phyloP scores from a whole-genome alignment of 768 basidiomycete genomes.

The Amylocystis lapponica region DNA sequence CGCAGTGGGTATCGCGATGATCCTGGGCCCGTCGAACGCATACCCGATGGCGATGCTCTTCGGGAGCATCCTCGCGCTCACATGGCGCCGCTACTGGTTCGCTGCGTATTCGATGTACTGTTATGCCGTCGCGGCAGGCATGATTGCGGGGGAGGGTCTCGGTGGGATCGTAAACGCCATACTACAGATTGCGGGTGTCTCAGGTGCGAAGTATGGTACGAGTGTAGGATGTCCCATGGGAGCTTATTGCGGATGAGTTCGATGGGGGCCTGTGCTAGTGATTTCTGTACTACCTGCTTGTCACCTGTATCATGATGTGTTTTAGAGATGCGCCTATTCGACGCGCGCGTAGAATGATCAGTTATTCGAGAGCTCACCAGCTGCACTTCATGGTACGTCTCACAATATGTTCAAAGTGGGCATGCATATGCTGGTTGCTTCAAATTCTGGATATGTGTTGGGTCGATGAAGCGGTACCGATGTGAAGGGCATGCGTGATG shows the following conservation, averaged over 20 bases:
- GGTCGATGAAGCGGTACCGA: no score
- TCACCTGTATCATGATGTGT: no score
- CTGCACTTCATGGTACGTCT: no score
- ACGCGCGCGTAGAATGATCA: no score
- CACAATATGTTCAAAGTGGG: no score
- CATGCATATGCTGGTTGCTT: no score
- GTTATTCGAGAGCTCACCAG: no score
- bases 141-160: constrained; percentile 36
- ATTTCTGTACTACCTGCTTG: no score
- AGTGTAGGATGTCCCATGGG: constrained; percentile 25
- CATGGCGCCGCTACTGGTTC: constrained; percentile 11
- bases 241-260: constrained; percentile 23
- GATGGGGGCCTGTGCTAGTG: no score
- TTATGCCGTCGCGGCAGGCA: constrained; percentile 33
- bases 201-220: constrained; percentile 23
- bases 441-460: no score
- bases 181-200: constrained; percentile 24
- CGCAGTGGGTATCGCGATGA: constrained; percentile 18
- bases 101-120: constrained; percentile 19
- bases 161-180: constrained; percentile 30
- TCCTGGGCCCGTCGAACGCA: constrained; percentile 15
- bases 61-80: constrained; percentile 11
- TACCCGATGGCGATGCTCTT: constrained; percentile 20
- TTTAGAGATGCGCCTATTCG: no score
- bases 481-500: no score